These are phyloP conservation scores for Leptographium radiaticola DNA, from an alignment of 2,329 filamentous ascomycete species.

Conservation along the genomic window DNA sequence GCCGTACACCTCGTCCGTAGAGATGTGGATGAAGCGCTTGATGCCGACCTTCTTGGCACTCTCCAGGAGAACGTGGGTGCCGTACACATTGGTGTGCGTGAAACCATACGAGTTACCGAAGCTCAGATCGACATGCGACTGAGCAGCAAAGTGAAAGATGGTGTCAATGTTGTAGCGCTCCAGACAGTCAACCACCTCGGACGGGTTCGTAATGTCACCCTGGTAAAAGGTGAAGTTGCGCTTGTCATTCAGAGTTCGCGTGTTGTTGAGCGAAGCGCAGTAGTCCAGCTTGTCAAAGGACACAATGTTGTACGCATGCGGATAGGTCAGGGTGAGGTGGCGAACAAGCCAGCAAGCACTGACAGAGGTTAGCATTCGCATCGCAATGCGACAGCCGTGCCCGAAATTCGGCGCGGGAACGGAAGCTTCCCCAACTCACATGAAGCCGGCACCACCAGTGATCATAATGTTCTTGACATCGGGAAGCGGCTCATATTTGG, in stretches of 20 bases:
- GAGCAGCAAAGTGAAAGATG: conserved; percentile 74
- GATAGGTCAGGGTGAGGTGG: conserved; percentile 62
- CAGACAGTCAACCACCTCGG: conserved; percentile 57
- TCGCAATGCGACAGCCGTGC: not conserved
- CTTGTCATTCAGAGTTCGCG: conserved; percentile 50
- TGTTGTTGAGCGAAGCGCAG: conserved; percentile 71
- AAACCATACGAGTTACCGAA: conserved; percentile 76
- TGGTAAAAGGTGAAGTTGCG: conserved; percentile 69
- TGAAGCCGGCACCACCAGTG: conserved; percentile 75
- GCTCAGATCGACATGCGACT: conserved; percentile 70
- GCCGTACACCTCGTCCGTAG: conserved; percentile 77
- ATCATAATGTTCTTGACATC: conserved; percentile 72
- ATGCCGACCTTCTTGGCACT: conserved; percentile 59
- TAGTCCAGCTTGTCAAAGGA: conserved; percentile 81
- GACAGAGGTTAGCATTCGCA: not conserved
- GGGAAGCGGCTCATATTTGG: conserved; percentile 53
- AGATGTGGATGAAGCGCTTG: conserved; percentile 66
- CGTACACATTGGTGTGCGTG: conserved; percentile 70
- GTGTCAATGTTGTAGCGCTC: conserved; percentile 63
- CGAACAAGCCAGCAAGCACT: conserved; percentile 76
- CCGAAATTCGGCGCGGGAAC: not conserved
- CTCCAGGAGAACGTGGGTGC: conserved; percentile 72
- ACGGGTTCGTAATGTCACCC: conserved; percentile 62
- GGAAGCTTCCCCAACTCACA: conserved; percentile 39
- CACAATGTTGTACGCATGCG: conserved; percentile 61